phyloP scores from a whole-genome alignment of 2,329 filamentous ascomycete genomes.

The Ophiocordyceps camponoti-rufipedis region DNA sequence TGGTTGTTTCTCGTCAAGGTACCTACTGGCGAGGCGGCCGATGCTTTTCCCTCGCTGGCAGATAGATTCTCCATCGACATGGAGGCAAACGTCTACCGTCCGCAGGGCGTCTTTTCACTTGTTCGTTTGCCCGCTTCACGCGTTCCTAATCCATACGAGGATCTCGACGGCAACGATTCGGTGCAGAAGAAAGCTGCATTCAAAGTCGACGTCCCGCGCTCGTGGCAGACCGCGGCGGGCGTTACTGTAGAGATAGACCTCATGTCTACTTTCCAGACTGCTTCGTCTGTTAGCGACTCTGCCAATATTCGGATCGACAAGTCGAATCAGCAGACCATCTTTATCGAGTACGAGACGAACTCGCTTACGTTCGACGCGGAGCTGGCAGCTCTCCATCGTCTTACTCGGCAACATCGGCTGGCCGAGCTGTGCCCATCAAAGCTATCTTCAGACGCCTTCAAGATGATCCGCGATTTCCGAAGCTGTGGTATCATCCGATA shows the following conservation, averaged over 20 bases:
- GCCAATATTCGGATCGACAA: conserved; percentile 4
- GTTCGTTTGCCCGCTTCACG: conserved; percentile 8
- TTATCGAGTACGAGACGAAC: conserved; percentile 10
- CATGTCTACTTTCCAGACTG: conserved; percentile 46
- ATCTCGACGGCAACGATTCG: conserved; percentile 2
- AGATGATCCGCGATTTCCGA: conserved; percentile 14
- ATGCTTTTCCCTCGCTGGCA: conserved; percentile 9
- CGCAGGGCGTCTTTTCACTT: conserved; percentile 8
- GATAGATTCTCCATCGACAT: conserved; percentile 13
- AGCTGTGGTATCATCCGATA: conserved; percentile 4
- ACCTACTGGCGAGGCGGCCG: conserved; percentile 5
- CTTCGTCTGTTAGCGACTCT: conserved; percentile 18
- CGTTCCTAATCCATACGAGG: conserved; percentile 14
- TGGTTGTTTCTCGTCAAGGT: conserved; percentile 14
- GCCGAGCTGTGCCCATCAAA: conserved; percentile 5
- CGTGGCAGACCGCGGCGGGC: conserved; percentile 9
- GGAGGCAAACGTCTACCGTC: conserved; percentile 5
- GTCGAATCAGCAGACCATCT: conserved; percentile 6
- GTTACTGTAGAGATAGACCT: conserved; percentile 22
- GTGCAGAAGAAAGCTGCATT: conserved; percentile 12
- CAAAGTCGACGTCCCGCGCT: conserved; percentile 15
- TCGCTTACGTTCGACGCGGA: conserved; percentile 15
- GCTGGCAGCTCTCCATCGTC: conserved; percentile 11
- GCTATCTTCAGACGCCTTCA: conserved; percentile 11
- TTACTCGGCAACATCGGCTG: conserved; percentile 7